These are phyloP conservation scores for Babesia sp. DNA, from an alignment of 169 alveolate genomes.

Conservation along the genomic window DNA sequence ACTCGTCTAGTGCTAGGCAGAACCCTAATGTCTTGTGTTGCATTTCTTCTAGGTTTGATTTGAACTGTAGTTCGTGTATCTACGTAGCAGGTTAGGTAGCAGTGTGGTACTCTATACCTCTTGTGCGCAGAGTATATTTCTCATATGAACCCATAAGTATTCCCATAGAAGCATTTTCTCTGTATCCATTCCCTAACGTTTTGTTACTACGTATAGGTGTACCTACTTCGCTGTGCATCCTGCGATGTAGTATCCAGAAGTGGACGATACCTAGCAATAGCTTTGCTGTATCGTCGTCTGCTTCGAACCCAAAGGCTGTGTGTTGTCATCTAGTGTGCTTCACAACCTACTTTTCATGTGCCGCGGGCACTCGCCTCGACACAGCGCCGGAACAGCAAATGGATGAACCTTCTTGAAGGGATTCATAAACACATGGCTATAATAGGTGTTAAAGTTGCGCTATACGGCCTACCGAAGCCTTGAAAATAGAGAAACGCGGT, in stretches of 20 bases:
- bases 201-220: no score
- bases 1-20: slow-evolving; percentile 63
- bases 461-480: slow-evolving; percentile 4
- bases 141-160: slow-evolving; percentile 48
- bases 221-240: slow-evolving; percentile 51
- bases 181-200: slow-evolving; percentile 37
- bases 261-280: slow-evolving; percentile 54
- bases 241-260: slow-evolving; percentile 59
- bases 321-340: neutral
- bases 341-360: slow-evolving; percentile 26
- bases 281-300: slow-evolving; percentile 27
- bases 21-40: slow-evolving; percentile 62
- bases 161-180: slow-evolving; percentile 62
- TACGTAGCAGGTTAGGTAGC: neutral
- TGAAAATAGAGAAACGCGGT: slow-evolving; percentile 1
- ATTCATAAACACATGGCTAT: slow-evolving; percentile 39
- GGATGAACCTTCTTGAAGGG: slow-evolving; percentile 60
- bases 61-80: slow-evolving; percentile 41
- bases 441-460: neutral
- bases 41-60: slow-evolving; percentile 57
- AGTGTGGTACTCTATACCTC: slow-evolving; percentile 13
- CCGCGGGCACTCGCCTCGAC: slow-evolving; percentile 54
- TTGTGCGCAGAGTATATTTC: slow-evolving; percentile 20
- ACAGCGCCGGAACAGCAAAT: slow-evolving; percentile 26
- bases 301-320: slow-evolving; percentile 46